These are phyloP conservation scores for Dryas octopetala DNA, from an alignment of 306 rosid genomes.

Conservation along the genomic window DNA sequence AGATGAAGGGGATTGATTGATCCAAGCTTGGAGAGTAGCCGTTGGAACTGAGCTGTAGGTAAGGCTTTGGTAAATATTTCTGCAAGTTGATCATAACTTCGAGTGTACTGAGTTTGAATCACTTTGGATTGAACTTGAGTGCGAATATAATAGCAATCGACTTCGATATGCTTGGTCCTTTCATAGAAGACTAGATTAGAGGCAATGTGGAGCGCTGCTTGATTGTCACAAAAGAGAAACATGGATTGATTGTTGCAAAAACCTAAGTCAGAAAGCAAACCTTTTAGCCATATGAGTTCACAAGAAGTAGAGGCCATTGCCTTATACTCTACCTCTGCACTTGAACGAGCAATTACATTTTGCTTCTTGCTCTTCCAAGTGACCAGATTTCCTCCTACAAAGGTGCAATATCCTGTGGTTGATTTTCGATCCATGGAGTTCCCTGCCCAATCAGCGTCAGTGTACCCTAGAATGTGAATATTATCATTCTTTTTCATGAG, in stretches of 20 bases:
- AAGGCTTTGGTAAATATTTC: too few species aligned
- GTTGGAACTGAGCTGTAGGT: too few species aligned
- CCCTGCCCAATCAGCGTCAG: neutral
- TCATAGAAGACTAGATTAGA: neutral
- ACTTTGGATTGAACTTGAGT: too few species aligned
- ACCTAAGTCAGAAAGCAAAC: neutral
- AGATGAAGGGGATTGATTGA: too few species aligned
- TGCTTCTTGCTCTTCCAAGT: slow-evolving; percentile 5
- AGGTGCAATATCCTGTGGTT: neutral
- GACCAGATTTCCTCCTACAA: neutral
- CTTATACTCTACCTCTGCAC: neutral
- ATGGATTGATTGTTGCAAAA: neutral
- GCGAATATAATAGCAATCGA: too few species aligned
- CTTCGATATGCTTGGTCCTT: neutral
- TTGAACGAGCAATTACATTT: neutral
- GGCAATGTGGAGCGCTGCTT: neutral
- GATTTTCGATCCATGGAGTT: neutral
- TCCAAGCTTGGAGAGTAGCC: too few species aligned
- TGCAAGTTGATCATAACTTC: too few species aligned
- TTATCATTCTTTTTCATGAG: neutral
- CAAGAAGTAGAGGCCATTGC: neutral
- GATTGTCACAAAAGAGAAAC: neutral
- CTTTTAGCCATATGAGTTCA: neutral
- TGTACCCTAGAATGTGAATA: neutral
- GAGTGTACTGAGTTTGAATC: too few species aligned